Evolutionary conservation across 2,329 filamentous ascomycete species (phyloP).

Genomic region (Botrytis tulipae): DNA sequence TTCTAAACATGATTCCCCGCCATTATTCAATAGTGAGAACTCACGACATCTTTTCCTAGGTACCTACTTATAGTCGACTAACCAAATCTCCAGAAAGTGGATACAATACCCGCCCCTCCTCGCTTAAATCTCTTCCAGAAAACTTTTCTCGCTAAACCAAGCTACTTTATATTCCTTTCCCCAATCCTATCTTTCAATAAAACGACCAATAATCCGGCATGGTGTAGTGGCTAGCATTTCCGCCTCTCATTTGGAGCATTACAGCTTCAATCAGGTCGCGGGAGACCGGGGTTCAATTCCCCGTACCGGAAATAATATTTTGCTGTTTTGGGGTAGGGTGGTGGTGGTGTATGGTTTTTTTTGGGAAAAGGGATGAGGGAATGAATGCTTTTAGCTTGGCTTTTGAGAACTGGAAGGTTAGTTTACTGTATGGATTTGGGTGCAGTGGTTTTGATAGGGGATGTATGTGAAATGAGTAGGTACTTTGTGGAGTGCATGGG

Average conservation of each 20-base stretch:
- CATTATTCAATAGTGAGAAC: too few species aligned
- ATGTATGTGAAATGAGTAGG: background rate
- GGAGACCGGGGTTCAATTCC: background rate
- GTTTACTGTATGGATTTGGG: too few species aligned
- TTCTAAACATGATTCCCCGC: too few species aligned
- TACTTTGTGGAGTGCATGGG: too few species aligned
- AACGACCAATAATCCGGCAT: background rate
- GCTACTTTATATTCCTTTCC: background rate
- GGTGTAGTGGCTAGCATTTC: background rate
- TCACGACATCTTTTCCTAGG: too few species aligned
- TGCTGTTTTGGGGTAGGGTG: too few species aligned
- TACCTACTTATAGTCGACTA: too few species aligned
- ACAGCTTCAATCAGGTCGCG: background rate
- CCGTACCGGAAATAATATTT: background rate
- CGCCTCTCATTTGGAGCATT: background rate
- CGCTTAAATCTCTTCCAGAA: background rate
- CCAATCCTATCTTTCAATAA: fast-evolving
- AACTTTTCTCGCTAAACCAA: background rate
- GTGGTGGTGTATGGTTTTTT: too few species aligned
- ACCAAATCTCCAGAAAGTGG: background rate
- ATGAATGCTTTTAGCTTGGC: too few species aligned
- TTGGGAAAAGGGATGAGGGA: too few species aligned
- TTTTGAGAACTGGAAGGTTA: too few species aligned
- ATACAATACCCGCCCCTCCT: background rate
- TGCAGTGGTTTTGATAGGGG: background rate